Percentiles rank a stretch among this genome's conserved stretches.
These are phyloP conservation scores for Tubosaeta sp. DNA, from an alignment of 768 basidiomycete genomes.

Conservation along the genomic window DNA sequence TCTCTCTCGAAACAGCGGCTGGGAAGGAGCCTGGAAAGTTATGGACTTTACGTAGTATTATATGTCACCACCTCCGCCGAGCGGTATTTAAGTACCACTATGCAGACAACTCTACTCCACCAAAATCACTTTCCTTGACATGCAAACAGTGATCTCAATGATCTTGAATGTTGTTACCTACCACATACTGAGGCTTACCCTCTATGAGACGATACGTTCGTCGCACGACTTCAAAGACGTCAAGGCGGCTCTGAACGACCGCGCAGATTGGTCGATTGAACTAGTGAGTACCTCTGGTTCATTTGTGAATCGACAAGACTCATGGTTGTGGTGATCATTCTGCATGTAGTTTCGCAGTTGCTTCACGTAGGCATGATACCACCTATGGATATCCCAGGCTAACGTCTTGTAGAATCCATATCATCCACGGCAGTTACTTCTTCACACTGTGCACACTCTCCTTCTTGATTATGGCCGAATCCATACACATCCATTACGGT, in stretches of 20 bases:
- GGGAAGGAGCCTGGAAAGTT: neutral
- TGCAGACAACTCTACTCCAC: too few species aligned
- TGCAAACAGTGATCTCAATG: constrained; percentile 5
- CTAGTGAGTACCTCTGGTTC: constrained; percentile 8
- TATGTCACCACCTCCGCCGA: too few species aligned
- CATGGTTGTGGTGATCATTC: neutral
- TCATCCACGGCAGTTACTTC: constrained; percentile 4
- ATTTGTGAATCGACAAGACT: neutral
- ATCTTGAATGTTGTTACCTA: neutral
- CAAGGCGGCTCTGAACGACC: constrained; percentile 11
- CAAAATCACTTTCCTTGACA: neutral
- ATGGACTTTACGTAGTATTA: too few species aligned
- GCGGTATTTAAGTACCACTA: too few species aligned
- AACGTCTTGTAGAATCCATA: constrained; percentile 14
- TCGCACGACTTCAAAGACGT: constrained; percentile 22
- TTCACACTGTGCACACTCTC: constrained; percentile 11
- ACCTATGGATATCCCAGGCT: neutral
- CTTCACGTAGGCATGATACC: constrained; percentile 7
- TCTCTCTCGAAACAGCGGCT: neutral
- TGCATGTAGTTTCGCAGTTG: neutral
- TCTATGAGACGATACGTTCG: constrained; percentile 14
- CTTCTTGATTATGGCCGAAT: constrained; percentile 19
- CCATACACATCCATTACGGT: constrained; percentile 15
- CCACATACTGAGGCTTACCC: constrained; percentile 7
- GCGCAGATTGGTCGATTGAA: constrained; percentile 21